Evolutionary conservation across 148 eudicot genomes (phyloP).

Genomic region (Tetragonia tetragonoides): DNA sequence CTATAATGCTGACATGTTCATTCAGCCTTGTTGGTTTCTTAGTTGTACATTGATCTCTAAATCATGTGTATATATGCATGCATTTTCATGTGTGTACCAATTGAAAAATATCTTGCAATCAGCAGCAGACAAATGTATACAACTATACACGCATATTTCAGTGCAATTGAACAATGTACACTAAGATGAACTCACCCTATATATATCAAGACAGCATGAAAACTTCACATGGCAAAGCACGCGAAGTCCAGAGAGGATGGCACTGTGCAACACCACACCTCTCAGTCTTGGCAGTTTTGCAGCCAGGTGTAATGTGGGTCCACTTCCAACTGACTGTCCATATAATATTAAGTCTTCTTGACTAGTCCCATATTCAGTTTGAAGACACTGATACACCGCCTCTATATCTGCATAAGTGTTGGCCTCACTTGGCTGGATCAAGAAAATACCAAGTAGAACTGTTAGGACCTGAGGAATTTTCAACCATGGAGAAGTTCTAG

Average conservation of each 20-base stretch:
- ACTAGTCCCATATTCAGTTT: slow-evolving; percentile 84
- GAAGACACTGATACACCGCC: slow-evolving; percentile 93
- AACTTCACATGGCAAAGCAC: slow-evolving; percentile 89
- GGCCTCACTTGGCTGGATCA: slow-evolving; percentile 79
- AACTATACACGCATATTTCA: not conserved
- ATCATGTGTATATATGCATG: not conserved
- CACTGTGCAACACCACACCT: slow-evolving; percentile 98
- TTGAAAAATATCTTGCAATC: not conserved
- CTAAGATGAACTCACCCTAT: slow-evolving; percentile 52
- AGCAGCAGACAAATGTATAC: not conserved
- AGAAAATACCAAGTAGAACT: not conserved
- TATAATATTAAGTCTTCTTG: slow-evolving; percentile 94
- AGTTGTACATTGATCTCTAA: not conserved
- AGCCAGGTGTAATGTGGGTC: slow-evolving; percentile 92
- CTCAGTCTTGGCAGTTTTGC: slow-evolving; percentile 89
- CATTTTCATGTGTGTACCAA: not conserved
- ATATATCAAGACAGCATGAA: slow-evolving; percentile 86
- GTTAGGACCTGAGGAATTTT: not conserved
- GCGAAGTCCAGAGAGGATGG: slow-evolving; percentile 96
- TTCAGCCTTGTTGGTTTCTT: not conserved
- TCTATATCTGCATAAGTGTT: slow-evolving; percentile 96
- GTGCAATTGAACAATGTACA: not conserved
- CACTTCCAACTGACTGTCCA: slow-evolving; percentile 99
- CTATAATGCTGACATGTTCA: not conserved
- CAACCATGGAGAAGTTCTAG: not conserved